A percentile compares a stretch with the other conserved stretches of the same genome.
Evolutionary conservation across 352 stramenopile species (phyloP).

Genomic region (Pythium plurisporium): DNA sequence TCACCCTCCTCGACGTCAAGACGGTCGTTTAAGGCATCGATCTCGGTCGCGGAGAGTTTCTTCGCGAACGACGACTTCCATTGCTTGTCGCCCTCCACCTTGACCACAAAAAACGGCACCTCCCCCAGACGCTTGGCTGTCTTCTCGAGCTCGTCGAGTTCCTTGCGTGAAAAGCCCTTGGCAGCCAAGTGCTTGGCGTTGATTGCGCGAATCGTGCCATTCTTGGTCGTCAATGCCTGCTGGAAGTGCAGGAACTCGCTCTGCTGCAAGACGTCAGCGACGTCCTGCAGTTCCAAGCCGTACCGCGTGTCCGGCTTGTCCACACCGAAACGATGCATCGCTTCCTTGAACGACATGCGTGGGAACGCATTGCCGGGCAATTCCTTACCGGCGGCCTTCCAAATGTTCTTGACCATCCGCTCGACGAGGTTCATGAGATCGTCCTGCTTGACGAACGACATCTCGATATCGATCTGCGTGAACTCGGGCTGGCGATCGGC

Average conservation of each 20-base stretch:
- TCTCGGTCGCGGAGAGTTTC: constrained; percentile 44
- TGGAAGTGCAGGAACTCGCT: constrained; percentile 49
- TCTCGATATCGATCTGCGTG: constrained; percentile 89
- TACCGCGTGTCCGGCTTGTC: constrained; percentile 87
- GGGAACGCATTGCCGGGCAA: constrained; percentile 40
- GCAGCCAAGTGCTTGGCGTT: constrained; percentile 58
- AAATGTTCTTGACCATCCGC: constrained; percentile 65
- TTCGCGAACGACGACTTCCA: constrained; percentile 75
- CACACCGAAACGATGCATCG: constrained; percentile 76
- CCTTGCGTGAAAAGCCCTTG: constrained; percentile 66
- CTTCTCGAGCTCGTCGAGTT: constrained; percentile 58
- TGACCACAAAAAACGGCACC: constrained; percentile 51
- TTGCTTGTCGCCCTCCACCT: constrained; percentile 45
- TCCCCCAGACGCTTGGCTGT: constrained; percentile 43
- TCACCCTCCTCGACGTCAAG: constrained; percentile 61
- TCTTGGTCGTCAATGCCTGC: constrained; percentile 18
- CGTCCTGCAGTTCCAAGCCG: constrained; percentile 61
- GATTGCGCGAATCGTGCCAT: constrained; percentile 51
- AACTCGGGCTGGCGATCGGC: constrained; percentile 89
- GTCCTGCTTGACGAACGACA: constrained; percentile 76
- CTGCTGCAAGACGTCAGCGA: constrained; percentile 34
- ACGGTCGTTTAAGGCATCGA: constrained; percentile 38
- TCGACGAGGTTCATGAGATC: constrained; percentile 80
- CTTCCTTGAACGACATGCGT: constrained; percentile 68
- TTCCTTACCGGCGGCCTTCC: constrained; percentile 42